phyloP scores from a whole-genome alignment of 805 yeast species.

The Candida yuanshanica region DNA sequence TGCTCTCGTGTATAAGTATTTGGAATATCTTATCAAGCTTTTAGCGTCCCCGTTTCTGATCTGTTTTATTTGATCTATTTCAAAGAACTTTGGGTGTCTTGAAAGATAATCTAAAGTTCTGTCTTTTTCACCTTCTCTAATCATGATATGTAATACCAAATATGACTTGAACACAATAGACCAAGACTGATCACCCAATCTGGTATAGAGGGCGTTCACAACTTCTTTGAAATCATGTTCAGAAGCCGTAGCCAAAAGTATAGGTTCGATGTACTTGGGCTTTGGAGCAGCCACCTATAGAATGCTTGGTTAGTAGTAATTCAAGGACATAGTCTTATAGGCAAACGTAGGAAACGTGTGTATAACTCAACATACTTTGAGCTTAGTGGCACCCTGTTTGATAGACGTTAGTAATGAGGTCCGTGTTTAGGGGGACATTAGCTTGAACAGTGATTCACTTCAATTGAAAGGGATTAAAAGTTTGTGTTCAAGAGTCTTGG shows the following conservation, averaged over 20 bases:
- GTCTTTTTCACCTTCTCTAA: constrained; percentile 83
- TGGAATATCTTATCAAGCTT: constrained; percentile 59
- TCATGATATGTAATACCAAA: constrained; percentile 82
- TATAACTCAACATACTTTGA: constrained; percentile 33
- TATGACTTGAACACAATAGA: constrained; percentile 83
- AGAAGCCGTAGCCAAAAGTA: constrained; percentile 44
- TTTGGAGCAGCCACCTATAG: constrained; percentile 90
- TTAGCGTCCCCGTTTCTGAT: constrained; percentile 41
- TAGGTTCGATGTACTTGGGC: constrained; percentile 92
- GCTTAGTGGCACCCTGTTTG: constrained; percentile 58
- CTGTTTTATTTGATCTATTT: constrained; percentile 34
- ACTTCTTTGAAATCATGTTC: constrained; percentile 54
- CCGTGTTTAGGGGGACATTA: background rate
- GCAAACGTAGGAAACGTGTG: background rate
- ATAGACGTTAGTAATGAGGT: constrained; percentile 4
- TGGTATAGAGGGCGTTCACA: constrained; percentile 52
- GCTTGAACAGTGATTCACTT: too few species aligned
- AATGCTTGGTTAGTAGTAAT: constrained; percentile 2
- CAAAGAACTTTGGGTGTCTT: constrained; percentile 45
- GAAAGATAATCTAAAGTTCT: constrained; percentile 60
- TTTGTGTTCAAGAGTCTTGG: too few species aligned
- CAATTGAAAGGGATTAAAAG: background rate
- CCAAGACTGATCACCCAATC: constrained; percentile 83
- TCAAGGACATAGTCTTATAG: background rate
- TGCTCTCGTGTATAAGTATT: constrained; percentile 64